These are phyloP conservation scores for Mortierella sp. DNA, from an alignment of 371 early-diverging fungal genomes.

Conservation along the genomic window DNA sequence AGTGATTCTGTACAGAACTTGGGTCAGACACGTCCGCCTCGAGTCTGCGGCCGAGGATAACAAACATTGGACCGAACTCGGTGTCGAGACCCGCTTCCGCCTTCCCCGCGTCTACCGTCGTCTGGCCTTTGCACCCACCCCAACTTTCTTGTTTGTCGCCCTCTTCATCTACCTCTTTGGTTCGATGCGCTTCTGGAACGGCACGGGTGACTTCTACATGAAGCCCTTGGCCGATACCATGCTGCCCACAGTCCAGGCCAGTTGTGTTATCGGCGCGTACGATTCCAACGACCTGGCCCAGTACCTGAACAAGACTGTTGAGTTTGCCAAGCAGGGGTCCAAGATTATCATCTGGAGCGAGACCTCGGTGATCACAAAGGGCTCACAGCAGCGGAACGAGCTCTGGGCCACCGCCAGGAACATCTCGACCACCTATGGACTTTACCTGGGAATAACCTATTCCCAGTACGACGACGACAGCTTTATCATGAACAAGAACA, in stretches of 20 bases:
- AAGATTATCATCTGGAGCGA: conserved; percentile 68
- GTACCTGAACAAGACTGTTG: conserved; percentile 45
- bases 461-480: conserved; percentile 36
- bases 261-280: conserved; percentile 40
- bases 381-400: conserved; percentile 31
- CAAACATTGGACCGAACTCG: conserved; percentile 25
- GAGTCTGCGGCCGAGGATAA: conserved; percentile 13
- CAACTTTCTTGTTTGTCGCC: conserved; percentile 36
- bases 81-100: neutral
- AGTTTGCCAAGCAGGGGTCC: conserved; percentile 56
- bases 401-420: conserved; percentile 53
- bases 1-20: conserved; percentile 35
- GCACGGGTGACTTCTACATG: conserved; percentile 41
- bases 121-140: conserved; percentile 36
- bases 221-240: conserved; percentile 38
- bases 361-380: conserved; percentile 35
- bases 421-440: conserved; percentile 55
- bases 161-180: conserved; percentile 43
- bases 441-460: conserved; percentile 63
- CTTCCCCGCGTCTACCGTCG: conserved; percentile 13
- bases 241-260: conserved; percentile 33
- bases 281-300: conserved; percentile 13
- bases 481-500: conserved; percentile 54
- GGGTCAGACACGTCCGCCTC: conserved; percentile 29
- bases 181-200: conserved; percentile 57